Evolutionary conservation across 2,329 filamentous ascomycete genomes (phyloP), one percentile per base, ranked within the genome.

Genomic region (Byssothecium circinans): DNA sequence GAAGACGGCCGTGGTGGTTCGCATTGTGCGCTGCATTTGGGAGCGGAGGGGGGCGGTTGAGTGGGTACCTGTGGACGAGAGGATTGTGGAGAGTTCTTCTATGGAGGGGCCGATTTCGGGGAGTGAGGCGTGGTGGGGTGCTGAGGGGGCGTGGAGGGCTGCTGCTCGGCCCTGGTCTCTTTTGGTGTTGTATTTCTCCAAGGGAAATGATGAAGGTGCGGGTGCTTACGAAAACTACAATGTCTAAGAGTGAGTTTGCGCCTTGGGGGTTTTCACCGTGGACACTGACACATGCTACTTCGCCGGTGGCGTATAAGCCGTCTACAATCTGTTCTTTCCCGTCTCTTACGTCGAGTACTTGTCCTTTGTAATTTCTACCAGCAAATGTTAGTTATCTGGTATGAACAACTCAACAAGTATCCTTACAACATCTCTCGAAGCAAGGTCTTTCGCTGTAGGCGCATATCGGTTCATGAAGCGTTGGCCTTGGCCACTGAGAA

Each of bases 391-490:
- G 23, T 10, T 6, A 25, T 25, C 10, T 25, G 23, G 10, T 10
- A 10, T 10, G 6, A 25, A 25, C 10, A 25, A 25, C 3, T 2
- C 5, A 4, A 6, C 20, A 39, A 15, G 8, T 8, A 23, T 25
- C 4, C n/a, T n/a, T n/a, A 78, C 75, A 2, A 78, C 76, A 36
- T 79, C 76, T 50, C 75, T 61, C 2, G 72, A 75, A 20, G 76
- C 76, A 7, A 79, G 69, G 49, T 78, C 76, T 52, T 78, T 78
- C 0, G 76, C 75, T 14, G 75, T 77, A 4, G 76, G 76, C 2
- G 76, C 75, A 45, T 79, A 79, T n/a, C 75, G 68, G 50, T 78
- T 73, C 76, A 79, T 78, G 49, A 79, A 79, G 18, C 74, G 67
- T 50, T 79, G 76, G 39, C 76, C 76, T 57, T 76, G 63, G 10